Evolutionary conservation across 2,329 filamentous ascomycete species (phyloP), one percentile per base, ranked within the genome.

Genomic region (Pleochaeta shiraiana): DNA sequence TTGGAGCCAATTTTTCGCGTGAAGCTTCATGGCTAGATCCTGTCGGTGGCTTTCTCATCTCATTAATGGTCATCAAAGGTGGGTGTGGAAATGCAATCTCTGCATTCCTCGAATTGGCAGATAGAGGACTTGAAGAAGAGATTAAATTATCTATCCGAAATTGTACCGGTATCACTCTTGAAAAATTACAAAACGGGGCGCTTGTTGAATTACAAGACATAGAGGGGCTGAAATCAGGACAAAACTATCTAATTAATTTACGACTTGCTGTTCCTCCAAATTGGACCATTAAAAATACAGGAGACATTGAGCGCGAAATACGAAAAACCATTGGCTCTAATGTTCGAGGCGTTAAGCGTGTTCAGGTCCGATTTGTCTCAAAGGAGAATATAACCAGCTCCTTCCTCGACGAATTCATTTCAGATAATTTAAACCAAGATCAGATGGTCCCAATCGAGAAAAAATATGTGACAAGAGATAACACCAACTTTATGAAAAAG

Each of bases 11-110:
- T 74, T 79, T 95, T 63, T 80, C 96, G 68, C 81, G 85, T 65
- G 86, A 91, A 71, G 91, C 92, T 64, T 83, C 87, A 33, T 97
- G 93, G 91, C 79, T 97, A 63, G 93, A 98, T 74, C 91, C 93
- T 11, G 87, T 97, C 33, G 93, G 93, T 64, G 91, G 93, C 11
- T 79, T 98, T 4, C 77, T 96, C 65, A 97, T 98, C 70, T 95
- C 91, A 16, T 77, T 92, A 67, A 87, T 98, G 83, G 92, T 98
- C 34, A 86, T 97, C 68, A 88, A 87, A 71, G 93, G 91, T 50
- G 93, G 93, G 26, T 87, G 83, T 77, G 83, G 84, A 68, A 98
- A 98, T 76, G 95, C 90, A 0, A 79, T 85, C 64, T 81, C 86
- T 14, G 86, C 93, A 5, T 77, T 98, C 12, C 81, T 90, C 71